These are phyloP conservation scores for Volutella citrinella DNA, from an alignment of 2,329 filamentous ascomycete species.

Conservation along the genomic window DNA sequence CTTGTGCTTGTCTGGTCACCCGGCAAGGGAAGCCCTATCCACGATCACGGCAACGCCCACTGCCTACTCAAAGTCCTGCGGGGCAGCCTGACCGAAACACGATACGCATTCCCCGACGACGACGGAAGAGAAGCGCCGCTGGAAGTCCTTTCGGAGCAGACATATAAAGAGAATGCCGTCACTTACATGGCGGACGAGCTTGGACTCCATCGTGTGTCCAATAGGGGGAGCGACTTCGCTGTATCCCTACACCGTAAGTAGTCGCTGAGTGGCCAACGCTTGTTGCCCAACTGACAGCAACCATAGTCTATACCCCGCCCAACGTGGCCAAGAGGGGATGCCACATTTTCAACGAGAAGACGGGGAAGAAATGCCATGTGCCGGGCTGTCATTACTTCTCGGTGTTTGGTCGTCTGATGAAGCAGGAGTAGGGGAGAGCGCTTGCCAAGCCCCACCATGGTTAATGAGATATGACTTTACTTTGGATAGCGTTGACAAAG, in stretches of 20 bases:
- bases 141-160: conserved; percentile 62
- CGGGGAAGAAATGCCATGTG: conserved; percentile 70
- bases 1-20: conserved; percentile 88
- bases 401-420: conserved; percentile 50
- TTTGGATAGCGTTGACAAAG: too few species aligned
- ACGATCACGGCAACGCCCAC: conserved; percentile 86
- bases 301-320: conserved; percentile 73
- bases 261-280: conserved; percentile 24
- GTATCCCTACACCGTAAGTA: conserved; percentile 74
- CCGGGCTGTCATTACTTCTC: conserved; percentile 72
- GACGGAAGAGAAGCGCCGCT: conserved; percentile 52
- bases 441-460: conserved; percentile 5
- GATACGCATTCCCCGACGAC: conserved; percentile 68
- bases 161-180: conserved; percentile 68
- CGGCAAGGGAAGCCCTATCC: conserved; percentile 77
- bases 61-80: conserved; percentile 89
- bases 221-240: conserved; percentile 71
- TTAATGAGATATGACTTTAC: conserved; percentile 20
- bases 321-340: conserved; percentile 83
- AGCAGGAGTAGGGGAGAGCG: conserved; percentile 27
- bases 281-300: conserved; percentile 29
- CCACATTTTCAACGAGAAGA: conserved; percentile 74
- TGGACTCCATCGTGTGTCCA: conserved; percentile 79
- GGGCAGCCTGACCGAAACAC: conserved; percentile 75
- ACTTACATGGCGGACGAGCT: conserved; percentile 92